Conservation (phyloP, 129 eudicot species). For the Lactuca sativa region DNA sequence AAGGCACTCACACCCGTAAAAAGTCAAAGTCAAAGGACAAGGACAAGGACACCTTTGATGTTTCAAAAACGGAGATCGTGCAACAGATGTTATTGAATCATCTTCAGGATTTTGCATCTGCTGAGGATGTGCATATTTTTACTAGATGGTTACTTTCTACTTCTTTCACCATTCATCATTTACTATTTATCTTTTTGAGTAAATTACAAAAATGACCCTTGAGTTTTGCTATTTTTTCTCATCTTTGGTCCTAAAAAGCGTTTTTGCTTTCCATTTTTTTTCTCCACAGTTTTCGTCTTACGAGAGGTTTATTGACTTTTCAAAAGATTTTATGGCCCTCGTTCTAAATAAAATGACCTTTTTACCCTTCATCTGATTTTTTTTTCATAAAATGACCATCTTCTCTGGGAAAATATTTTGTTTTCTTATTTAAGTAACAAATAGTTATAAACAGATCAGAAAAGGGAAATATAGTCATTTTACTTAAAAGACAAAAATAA, state of each 20-base stretch:
- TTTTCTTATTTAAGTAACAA: too few relatives aligned
- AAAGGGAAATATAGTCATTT: not conserved
- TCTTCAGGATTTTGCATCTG: constrained; percentile 80
- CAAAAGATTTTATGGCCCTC: not conserved
- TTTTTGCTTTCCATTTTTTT: too few relatives aligned
- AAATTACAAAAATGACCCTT: not conserved
- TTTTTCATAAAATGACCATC: not conserved
- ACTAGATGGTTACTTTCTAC: constrained; percentile 88
- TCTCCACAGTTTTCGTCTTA: too few relatives aligned
- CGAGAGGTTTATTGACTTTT: not conserved
- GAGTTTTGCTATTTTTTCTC: not conserved
- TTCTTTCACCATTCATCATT: constrained; percentile 27
- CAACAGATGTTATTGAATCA: constrained; percentile 92
- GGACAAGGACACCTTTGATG: constrained; percentile 34
- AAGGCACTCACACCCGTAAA: constrained; percentile 40
- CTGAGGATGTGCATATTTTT: constrained; percentile 75
- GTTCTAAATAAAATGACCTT: not conserved
- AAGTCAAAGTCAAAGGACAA: constrained; percentile 33
- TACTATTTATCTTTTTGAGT: constrained; percentile 5
- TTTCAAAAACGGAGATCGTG: constrained; percentile 64
- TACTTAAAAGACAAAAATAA: not conserved
- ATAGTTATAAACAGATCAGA: not conserved
- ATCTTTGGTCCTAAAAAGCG: not conserved
- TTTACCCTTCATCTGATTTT: not conserved
- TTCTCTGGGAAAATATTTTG: too few relatives aligned